Evolutionary conservation across 1,284 basidiomycete species (phyloP), one percentile per base, ranked within the genome.

Genomic region (Moniliella sp.): DNA sequence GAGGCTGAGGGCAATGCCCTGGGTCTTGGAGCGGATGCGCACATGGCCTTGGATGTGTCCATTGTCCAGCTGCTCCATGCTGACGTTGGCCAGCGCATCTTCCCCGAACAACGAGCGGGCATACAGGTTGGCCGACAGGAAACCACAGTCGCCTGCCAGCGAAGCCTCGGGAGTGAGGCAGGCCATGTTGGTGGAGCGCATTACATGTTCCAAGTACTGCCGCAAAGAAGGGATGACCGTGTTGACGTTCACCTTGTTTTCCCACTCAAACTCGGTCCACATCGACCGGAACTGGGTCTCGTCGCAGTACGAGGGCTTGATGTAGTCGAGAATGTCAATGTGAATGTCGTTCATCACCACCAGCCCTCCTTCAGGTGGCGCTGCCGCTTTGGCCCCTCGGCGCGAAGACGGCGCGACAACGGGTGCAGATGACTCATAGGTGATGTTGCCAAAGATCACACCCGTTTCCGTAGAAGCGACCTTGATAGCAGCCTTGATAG

Each of bases 271-370:
- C 63, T 88, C 84, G 30, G 82, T 91, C 83, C 83, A 88, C 81
- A 86, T 86, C 31, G 41, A 45, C 18, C 69, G 39, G 54, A 81
- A 81, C 71, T 88, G 80, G 18, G 78, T 75, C 62, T 99, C 88
- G 37, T 77, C 91, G 64, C 84, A 91, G 56, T 80, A 80, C 3
- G 84, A 82, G 0, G 88, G 86, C 61, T 91, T 83, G 67, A 97
- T 97, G 63, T 94, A 97, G 62, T 94, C 88, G 79, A 97, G 88
- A 47, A 97, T 94, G 62, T 97, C 91, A 45, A 94, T 82, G 63
- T 94, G 84, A 38, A 94, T 86, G 63, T 94, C 88, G 62, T 84
- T 93, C 52, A 94, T 63, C 30, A 97, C 86, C 15, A 66, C 64
- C 82, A 83, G 61, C 54, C 68, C 62, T 75, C 82, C 30, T 74